Percentiles rank a stretch among this genome's conserved stretches.
These are phyloP conservation scores for Erodium maritimum DNA, from an alignment of 345 rosid species.

Conservation along the genomic window DNA sequence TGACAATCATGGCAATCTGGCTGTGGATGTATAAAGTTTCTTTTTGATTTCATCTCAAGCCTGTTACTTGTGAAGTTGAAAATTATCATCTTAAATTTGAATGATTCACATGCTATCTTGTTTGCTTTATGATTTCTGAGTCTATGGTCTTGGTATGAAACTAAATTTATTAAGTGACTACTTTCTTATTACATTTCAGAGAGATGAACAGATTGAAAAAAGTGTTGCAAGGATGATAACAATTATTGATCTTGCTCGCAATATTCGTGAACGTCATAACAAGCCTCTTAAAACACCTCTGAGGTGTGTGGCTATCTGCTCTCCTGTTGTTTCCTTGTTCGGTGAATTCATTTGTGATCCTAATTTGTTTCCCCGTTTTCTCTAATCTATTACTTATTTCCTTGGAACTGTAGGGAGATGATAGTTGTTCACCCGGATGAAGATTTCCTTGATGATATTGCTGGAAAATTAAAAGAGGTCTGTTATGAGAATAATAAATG, in stretches of 20 bases:
- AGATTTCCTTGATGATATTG: constrained; percentile 80
- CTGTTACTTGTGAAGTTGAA: too few relatives aligned
- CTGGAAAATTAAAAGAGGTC: constrained; percentile 85
- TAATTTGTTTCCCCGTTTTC: not conserved
- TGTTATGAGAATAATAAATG: constrained; percentile 8
- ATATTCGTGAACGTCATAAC: constrained; percentile 88
- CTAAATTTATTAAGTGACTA: not conserved
- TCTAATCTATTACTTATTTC: not conserved
- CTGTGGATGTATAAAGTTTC: too few relatives aligned
- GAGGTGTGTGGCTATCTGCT: constrained; percentile 31
- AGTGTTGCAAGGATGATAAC: constrained; percentile 96
- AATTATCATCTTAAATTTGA: too few relatives aligned
- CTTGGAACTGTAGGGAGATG: constrained; percentile 56
- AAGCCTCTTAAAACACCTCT: constrained; percentile 90
- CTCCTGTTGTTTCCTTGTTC: constrained; percentile 2
- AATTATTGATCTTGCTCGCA: constrained; percentile 88
- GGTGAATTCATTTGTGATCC: not conserved
- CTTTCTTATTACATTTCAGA: constrained; percentile 27
- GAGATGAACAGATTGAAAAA: constrained; percentile 74
- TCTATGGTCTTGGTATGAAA: not conserved
- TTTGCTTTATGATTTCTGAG: too few relatives aligned
- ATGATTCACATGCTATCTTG: constrained; percentile 14
- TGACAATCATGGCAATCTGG: too few relatives aligned
- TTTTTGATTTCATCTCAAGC: too few relatives aligned
- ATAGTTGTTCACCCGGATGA: constrained; percentile 80